phyloP scores from a whole-genome alignment of 352 stramenopile genomes.

The Phytophthora colocasiae region DNA sequence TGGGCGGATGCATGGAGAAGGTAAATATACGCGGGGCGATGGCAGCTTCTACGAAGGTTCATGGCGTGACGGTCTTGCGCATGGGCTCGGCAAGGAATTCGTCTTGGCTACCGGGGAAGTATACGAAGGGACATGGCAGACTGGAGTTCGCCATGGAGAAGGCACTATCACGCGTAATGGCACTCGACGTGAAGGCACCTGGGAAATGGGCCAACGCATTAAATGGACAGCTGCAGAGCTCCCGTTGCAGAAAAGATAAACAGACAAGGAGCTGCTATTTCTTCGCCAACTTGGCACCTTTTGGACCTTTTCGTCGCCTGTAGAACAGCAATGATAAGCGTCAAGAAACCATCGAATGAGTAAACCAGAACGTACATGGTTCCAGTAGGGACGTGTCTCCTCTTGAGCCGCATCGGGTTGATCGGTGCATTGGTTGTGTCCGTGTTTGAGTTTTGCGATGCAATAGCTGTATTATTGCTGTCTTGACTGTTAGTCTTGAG shows the following conservation, averaged over 20 bases:
- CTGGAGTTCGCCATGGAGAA: slow-evolving; percentile 65
- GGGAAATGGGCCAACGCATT: slow-evolving; percentile 62
- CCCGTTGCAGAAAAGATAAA: slow-evolving; percentile 40
- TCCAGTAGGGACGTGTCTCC: slow-evolving; percentile 52
- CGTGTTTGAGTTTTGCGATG: slow-evolving; percentile 18
- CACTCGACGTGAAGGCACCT: slow-evolving; percentile 53
- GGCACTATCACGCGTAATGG: slow-evolving; percentile 56
- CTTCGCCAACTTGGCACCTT: slow-evolving; percentile 64
- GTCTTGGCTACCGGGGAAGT: slow-evolving; percentile 48
- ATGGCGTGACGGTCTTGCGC: slow-evolving; percentile 64
- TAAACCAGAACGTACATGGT: slow-evolving; percentile 45
- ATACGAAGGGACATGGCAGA: slow-evolving; percentile 69
- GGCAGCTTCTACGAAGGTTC: slow-evolving; percentile 73
- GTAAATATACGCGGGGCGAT: slow-evolving; percentile 65
- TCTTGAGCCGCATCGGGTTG: slow-evolving; percentile 47
- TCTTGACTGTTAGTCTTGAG: slow-evolving; percentile 8
- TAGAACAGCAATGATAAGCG: slow-evolving; percentile 2
- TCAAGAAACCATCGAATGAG: background rate
- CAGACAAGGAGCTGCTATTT: slow-evolving; percentile 29
- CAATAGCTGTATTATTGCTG: background rate
- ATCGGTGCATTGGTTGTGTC: slow-evolving; percentile 5
- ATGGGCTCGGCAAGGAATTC: slow-evolving; percentile 67
- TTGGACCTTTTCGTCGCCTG: slow-evolving; percentile 56
- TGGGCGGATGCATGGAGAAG: slow-evolving; percentile 72
- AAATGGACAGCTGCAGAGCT: slow-evolving; percentile 77